Conservation (phyloP, 225 moss, liverwort and hornwort genomes). For the Pseudisothecium myosuroides region DNA sequence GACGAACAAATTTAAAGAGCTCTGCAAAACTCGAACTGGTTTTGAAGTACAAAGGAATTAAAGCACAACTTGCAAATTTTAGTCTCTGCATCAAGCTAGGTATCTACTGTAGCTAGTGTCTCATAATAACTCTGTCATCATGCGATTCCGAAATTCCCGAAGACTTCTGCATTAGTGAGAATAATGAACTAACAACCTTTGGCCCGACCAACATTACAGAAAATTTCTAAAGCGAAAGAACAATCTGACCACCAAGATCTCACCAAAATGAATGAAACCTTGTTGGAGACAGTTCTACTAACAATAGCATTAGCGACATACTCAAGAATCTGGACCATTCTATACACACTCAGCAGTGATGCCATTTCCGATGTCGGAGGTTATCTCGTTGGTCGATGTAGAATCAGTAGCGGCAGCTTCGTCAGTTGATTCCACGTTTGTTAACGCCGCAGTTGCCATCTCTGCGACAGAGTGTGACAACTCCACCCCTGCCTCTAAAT, state of each 20-base stretch:
- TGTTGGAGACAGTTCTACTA: neutral
- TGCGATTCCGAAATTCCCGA: neutral
- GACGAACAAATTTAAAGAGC: neutral
- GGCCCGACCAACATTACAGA: neutral
- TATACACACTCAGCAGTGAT: neutral
- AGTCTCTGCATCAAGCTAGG: neutral
- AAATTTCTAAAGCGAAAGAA: neutral
- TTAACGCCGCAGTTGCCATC: neutral
- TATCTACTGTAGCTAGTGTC: neutral
- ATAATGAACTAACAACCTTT: neutral
- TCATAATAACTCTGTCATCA: neutral
- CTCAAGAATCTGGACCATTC: neutral
- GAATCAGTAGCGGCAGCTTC: neutral
- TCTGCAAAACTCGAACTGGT: neutral
- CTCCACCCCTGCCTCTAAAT: neutral
- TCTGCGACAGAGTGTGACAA: neutral
- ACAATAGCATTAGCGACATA: neutral
- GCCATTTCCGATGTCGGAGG: neutral
- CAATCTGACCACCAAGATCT: neutral
- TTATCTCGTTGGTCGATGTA: neutral
- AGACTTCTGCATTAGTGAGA: neutral
- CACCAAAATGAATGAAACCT: neutral
- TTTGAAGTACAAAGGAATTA: neutral
- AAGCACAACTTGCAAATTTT: too few species aligned
- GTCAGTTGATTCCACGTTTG: neutral